A percentile compares a stretch with the other conserved stretches of the same genome.
Evolutionary conservation across 805 yeast species (phyloP).

Genomic region (Hanseniaspora hatyaiensis): DNA sequence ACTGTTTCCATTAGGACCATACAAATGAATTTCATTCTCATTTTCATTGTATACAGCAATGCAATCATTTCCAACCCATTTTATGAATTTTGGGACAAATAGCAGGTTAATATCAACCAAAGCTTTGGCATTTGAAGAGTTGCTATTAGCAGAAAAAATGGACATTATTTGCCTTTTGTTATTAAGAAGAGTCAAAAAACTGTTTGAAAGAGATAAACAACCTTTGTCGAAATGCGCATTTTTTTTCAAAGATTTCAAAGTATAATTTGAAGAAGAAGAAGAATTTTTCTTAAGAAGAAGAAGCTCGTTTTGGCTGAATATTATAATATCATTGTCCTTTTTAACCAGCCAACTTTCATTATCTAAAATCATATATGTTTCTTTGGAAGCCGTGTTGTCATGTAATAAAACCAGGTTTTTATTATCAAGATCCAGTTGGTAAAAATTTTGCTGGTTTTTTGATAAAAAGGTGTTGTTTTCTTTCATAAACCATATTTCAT

Average conservation of each 20-base stretch:
- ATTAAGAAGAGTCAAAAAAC: conserved; percentile 4
- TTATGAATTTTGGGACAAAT: conserved; percentile 30
- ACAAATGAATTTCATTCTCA: conserved; percentile 51
- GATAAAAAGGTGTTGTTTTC: conserved; percentile 10
- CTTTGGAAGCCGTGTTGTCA: not conserved
- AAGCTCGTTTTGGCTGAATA: conserved; percentile 1
- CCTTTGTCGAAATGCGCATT: conserved; percentile 8
- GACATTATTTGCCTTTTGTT: not conserved
- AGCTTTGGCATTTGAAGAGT: conserved; percentile 18
- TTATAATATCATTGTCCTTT: not conserved
- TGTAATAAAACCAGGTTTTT: not conserved
- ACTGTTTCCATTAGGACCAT: conserved; percentile 53
- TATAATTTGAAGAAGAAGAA: too few relatives aligned
- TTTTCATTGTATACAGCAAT: conserved; percentile 43
- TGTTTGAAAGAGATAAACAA: conserved; percentile 4
- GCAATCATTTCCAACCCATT: conserved; percentile 84
- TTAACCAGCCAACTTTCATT: conserved; percentile 7
- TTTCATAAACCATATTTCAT: conserved; percentile 10
- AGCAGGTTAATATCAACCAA: conserved; percentile 25
- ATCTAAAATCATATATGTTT: not conserved
- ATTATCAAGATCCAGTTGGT: not conserved
- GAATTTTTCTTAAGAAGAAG: not conserved
- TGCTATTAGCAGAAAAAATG: conserved; percentile 3
- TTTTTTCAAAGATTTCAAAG: conserved; percentile 14
- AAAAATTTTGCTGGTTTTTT: conserved; percentile 11